These are phyloP conservation scores for Botrytis galanthina DNA, from an alignment of 2,329 filamentous ascomycete genomes.

Conservation along the genomic window DNA sequence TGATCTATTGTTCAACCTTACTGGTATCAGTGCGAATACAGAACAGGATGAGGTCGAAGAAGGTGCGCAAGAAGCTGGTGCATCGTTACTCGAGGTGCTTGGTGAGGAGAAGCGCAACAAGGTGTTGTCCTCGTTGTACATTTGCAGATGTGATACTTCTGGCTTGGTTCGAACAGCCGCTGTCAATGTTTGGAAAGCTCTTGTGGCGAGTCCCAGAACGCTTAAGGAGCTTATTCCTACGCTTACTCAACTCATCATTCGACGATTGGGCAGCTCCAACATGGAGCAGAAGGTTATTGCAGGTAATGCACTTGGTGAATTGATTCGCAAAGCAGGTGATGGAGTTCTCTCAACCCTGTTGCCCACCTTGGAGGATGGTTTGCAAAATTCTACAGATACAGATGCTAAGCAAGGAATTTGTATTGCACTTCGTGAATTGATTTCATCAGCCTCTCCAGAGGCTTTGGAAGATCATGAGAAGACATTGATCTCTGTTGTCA, in stretches of 20 bases:
- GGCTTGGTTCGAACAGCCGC: slow-evolving; percentile 86
- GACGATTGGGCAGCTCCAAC: slow-evolving; percentile 88
- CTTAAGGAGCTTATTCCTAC: slow-evolving; percentile 95
- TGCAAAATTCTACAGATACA: slow-evolving; percentile 83
- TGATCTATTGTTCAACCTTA: slow-evolving; percentile 95
- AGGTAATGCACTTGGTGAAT: slow-evolving; percentile 91
- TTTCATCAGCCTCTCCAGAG: slow-evolving; percentile 82
- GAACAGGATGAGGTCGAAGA: slow-evolving; percentile 78
- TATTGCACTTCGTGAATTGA: slow-evolving; percentile 90
- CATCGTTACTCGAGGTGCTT: slow-evolving; percentile 89
- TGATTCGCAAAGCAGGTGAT: slow-evolving; percentile 96
- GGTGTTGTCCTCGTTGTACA: slow-evolving; percentile 94
- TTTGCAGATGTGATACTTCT: slow-evolving; percentile 95
- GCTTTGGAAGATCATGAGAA: slow-evolving; percentile 93
- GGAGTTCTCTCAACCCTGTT: slow-evolving; percentile 83
- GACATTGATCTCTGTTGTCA: slow-evolving; percentile 89
- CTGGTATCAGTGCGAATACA: slow-evolving; percentile 82
- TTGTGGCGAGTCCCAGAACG: slow-evolving; percentile 87
- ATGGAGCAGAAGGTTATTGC: slow-evolving; percentile 99
- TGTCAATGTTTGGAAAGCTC: slow-evolving; percentile 92
- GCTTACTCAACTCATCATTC: slow-evolving; percentile 90
- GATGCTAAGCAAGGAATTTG: slow-evolving; percentile 97
- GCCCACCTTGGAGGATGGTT: slow-evolving; percentile 86
- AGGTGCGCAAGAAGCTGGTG: slow-evolving; percentile 77
- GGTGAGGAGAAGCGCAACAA: slow-evolving; percentile 97